These are phyloP conservation scores for Yamadazyma mexicana DNA, from an alignment of 1,139 yeast species.

Conservation along the genomic window DNA sequence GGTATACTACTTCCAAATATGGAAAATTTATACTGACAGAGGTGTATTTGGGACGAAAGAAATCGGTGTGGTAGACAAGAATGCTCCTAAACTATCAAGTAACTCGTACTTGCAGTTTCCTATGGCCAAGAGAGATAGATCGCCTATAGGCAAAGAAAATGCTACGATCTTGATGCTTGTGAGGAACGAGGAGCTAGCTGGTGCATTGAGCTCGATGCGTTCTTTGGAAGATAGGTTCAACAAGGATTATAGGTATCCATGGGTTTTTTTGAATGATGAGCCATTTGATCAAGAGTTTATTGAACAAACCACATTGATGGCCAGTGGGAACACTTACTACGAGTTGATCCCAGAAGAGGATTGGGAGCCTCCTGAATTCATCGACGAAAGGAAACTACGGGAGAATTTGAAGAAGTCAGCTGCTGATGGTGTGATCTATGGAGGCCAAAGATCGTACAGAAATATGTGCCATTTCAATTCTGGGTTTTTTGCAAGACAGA, in stretches of 20 bases:
- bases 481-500: slow-evolving; percentile 45
- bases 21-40: background rate
- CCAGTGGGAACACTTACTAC: slow-evolving; percentile 66
- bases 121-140: slow-evolving; percentile 29
- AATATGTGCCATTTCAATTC: slow-evolving; percentile 53
- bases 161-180: slow-evolving; percentile 53
- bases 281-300: slow-evolving; percentile 43
- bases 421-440: slow-evolving; percentile 35
- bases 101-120: slow-evolving; percentile 40
- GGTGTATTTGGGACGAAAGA: background rate
- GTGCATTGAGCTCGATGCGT: slow-evolving; percentile 44
- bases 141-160: slow-evolving; percentile 46
- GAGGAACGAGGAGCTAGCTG: slow-evolving; percentile 41
- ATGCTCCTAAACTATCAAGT: slow-evolving; percentile 36
- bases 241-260: slow-evolving; percentile 43
- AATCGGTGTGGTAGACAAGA: slow-evolving; percentile 4
- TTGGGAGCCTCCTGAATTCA: slow-evolving; percentile 45
- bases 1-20: slow-evolving; percentile 17
- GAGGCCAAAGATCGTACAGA: slow-evolving; percentile 40
- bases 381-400: slow-evolving; percentile 30
- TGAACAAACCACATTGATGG: slow-evolving; percentile 73
- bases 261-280: slow-evolving; percentile 48
- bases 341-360: slow-evolving; percentile 44
- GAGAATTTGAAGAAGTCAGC: slow-evolving; percentile 24
- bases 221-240: slow-evolving; percentile 50